Evolutionary conservation across 2,329 filamentous ascomycete species (phyloP), one percentile per base, ranked within the genome.

Genomic region (Aspergillus versicolor): DNA sequence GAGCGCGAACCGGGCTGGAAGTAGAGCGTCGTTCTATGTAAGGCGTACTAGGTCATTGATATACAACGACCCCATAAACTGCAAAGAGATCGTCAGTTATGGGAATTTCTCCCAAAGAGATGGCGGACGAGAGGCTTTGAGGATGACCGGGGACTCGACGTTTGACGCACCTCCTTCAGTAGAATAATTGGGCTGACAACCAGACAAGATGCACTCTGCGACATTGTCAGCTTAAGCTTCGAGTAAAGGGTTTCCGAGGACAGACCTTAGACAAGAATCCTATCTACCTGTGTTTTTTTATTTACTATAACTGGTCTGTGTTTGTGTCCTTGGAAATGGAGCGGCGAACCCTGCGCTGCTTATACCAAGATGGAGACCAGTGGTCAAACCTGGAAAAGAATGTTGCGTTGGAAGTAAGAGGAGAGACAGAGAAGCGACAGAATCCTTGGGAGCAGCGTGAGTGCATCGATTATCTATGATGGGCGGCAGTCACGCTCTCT

Each of bases 391-490:
- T 45, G 59, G 59, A 54, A 61, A 63, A 65, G 57, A 55, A 54
- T 62, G 54, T 56, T 61, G 61, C 60, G 62, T 61, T 56, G 54
- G 22, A 55, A 56, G 53, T 43, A 61, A 61, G 54, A 63, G 53
- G 59, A 63, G 62, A 66, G 60, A 63, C 46, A 54, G 56, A 56
- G 60, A 30, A 58, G 57, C 54, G 60, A 57, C 46, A 54, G 61
- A 54, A 57, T 30, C 34, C 37, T 22, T 44, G 32, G 43, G 56
- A 53, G 52, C 51, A 42, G 54, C 58, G 59, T 62, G 62, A 58
- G 37, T 56, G 56, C 53, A 57, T 65, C 64, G 66, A 67, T 70
- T 71, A 70, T 70, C 66, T 70, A 67, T 68, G 58, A 64, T 56
- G 62, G 60, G 52, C 43, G 57, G 59, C 49, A 50, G 44, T 59